phyloP scores from a whole-genome alignment of 768 basidiomycete genomes.

The Suillus cothurnatus region DNA sequence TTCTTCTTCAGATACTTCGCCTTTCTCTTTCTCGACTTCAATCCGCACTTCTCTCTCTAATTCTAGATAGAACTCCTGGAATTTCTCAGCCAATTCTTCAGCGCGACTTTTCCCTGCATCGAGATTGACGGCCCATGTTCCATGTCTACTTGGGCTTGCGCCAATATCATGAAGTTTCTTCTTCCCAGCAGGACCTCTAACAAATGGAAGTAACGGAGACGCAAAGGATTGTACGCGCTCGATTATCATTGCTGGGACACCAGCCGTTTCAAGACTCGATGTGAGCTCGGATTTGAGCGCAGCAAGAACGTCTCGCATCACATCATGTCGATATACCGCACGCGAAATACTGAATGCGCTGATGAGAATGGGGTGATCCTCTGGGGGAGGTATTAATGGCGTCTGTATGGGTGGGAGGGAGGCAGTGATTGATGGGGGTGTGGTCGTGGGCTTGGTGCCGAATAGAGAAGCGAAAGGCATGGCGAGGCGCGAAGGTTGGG shows the following conservation, averaged over 20 bases:
- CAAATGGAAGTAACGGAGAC: constrained; percentile 57
- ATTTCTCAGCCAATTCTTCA: constrained; percentile 51
- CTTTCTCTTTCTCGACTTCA: constrained; percentile 25
- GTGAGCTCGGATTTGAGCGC: constrained; percentile 60
- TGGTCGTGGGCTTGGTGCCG: constrained; percentile 41
- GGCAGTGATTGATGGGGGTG: constrained; percentile 32
- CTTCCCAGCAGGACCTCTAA: constrained; percentile 37
- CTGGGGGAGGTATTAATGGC: constrained; percentile 29
- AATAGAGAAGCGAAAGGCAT: constrained; percentile 87
- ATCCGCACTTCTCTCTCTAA: constrained; percentile 65
- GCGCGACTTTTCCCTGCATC: constrained; percentile 42
- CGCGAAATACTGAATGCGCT: constrained; percentile 60
- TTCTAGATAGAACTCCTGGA: constrained; percentile 73
- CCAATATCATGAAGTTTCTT: constrained; percentile 35
- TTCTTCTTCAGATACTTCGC: constrained; percentile 23
- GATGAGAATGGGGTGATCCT: constrained; percentile 44
- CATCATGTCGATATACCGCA: constrained; percentile 52
- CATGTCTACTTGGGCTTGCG: constrained; percentile 20
- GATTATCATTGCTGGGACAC: constrained; percentile 57
- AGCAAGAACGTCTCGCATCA: constrained; percentile 55
- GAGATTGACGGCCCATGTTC: constrained; percentile 42
- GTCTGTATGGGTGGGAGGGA: constrained; percentile 27
- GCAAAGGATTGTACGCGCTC: constrained; percentile 62
- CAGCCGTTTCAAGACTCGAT: constrained; percentile 36
- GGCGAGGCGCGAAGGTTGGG: constrained; percentile 49